These are phyloP conservation scores for Dalbergia cochinchinensis DNA, from an alignment of 306 rosid species.

Conservation along the genomic window DNA sequence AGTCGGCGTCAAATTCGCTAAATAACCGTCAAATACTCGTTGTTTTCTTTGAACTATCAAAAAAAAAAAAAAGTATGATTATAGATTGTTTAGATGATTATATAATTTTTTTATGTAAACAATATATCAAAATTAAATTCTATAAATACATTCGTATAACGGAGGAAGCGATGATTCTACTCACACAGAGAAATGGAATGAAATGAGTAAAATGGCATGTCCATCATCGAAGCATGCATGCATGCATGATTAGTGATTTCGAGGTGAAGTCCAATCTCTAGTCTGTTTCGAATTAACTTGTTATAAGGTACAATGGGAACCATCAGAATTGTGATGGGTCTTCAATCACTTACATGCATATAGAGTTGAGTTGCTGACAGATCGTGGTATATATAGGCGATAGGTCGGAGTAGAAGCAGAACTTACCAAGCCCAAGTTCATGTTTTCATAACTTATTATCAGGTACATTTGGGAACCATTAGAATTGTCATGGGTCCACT, in stretches of 20 bases:
- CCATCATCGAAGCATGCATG: conserved; percentile 6
- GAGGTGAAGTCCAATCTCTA: conserved; percentile 30
- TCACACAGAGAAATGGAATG: background rate
- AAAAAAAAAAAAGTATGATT: too few relatives aligned
- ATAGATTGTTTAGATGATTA: too few relatives aligned
- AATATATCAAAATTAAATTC: too few relatives aligned
- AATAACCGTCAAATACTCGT: background rate
- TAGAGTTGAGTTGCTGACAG: conserved; percentile 2
- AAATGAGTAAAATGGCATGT: conserved; percentile 2
- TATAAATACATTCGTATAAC: too few relatives aligned
- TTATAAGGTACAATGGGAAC: conserved; percentile 15
- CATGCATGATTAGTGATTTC: background rate
- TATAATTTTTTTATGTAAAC: too few relatives aligned
- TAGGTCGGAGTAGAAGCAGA: conserved; percentile 7
- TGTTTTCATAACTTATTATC: background rate
- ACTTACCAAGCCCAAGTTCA: background rate
- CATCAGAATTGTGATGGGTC: conserved; percentile 24
- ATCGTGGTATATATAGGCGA: conserved; percentile 6
- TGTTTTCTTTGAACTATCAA: too few relatives aligned
- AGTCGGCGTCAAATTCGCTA: too few relatives aligned
- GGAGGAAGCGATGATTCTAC: too few relatives aligned
- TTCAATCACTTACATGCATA: background rate
- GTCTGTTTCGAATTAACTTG: conserved; percentile 29
- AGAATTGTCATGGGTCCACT: background rate
- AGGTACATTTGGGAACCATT: conserved; percentile 20